These are phyloP conservation scores for Austroboletus niveus DNA, from an alignment of 1,284 basidiomycete genomes.

Conservation along the genomic window DNA sequence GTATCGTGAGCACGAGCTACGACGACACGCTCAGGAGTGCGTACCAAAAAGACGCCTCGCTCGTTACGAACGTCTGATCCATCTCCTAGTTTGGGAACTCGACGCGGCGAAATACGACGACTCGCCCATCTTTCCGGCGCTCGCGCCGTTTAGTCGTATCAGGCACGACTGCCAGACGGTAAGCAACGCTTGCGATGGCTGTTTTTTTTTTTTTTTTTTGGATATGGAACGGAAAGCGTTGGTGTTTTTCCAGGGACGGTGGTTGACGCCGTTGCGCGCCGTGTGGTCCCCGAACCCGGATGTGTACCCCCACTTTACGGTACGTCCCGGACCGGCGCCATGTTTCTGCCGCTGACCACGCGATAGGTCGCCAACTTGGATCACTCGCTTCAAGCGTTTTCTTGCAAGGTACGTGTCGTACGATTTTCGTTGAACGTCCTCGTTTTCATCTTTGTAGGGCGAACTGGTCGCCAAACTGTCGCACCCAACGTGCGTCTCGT, in stretches of 20 bases:
- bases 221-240: not conserved
- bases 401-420: constrained; percentile 53
- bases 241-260: constrained; percentile 54
- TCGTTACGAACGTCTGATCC: not conserved
- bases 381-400: constrained; percentile 69
- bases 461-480: constrained; percentile 60
- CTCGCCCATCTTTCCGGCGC: constrained; percentile 50
- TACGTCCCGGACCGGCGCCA: constrained; percentile 31
- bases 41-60: constrained; percentile 20
- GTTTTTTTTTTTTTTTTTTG: not conserved
- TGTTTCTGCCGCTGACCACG: not conserved
- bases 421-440: not conserved
- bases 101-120: constrained; percentile 45
- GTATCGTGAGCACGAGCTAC: constrained; percentile 78
- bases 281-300: constrained; percentile 76
- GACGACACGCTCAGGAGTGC: constrained; percentile 70
- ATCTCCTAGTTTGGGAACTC: constrained; percentile 66
- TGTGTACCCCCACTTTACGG: constrained; percentile 77
- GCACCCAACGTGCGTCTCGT: constrained; percentile 37
- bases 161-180: constrained; percentile 78
- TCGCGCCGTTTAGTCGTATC: constrained; percentile 59
- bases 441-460: constrained; percentile 42
- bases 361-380: constrained; percentile 71
- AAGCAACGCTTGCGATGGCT: constrained; percentile 13
- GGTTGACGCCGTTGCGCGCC: constrained; percentile 72